Base-by-base conservation (phyloP, 768 basidiomycete genomes). In the Mycena venus region DNA sequence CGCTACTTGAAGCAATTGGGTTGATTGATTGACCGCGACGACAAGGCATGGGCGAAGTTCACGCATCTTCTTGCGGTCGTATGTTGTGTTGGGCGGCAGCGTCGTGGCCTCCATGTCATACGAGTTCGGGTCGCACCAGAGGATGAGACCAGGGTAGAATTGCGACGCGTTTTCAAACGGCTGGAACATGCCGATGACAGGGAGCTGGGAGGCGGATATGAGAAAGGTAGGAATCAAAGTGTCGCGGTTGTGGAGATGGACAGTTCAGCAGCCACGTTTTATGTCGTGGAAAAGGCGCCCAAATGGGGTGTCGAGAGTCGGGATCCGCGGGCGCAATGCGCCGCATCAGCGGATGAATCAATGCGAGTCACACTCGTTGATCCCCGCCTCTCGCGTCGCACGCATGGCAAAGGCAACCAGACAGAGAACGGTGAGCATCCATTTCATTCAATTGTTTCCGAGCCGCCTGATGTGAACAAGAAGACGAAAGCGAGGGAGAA, bases 131-230 rank as follows among this genome's bases (percentile, higher is more conserved):
- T 76, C 75, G 44, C 75, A 76, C 75, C 75, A 76, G 11, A 76
- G n/a, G 31, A 76, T 86, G 83, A 85, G 84, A 79, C 53, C 75
- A 7, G 75, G 49, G 19, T 66, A 63, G 58, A 73, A 76, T 42
- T 76, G 68, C 19, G 32, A 42, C 15, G 25, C n/a, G 55, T 72
- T 49, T 27, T 65, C 64, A 32, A 76, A 76, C 1, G 75, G 75
- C 19, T 36, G 56, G 63, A 76, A 76, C 69, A 75, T 70, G 34
- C n/a, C 17, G 47, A 25, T 51, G 49, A 11, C 8, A 51, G 19
- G 17, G 25, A 2, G 27, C 9, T n/a, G 29, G 29, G 15, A 32
- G 5, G 12, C 19, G 60, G 29, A 9, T 31, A 14, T 21, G 25
- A 15, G 14, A 31, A 21, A 29, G 8, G 25, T 2, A 4, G 9